Evolutionary conservation across 352 stramenopile species (phyloP).

Genomic region (Thalassiosira livingstoniorum): DNA sequence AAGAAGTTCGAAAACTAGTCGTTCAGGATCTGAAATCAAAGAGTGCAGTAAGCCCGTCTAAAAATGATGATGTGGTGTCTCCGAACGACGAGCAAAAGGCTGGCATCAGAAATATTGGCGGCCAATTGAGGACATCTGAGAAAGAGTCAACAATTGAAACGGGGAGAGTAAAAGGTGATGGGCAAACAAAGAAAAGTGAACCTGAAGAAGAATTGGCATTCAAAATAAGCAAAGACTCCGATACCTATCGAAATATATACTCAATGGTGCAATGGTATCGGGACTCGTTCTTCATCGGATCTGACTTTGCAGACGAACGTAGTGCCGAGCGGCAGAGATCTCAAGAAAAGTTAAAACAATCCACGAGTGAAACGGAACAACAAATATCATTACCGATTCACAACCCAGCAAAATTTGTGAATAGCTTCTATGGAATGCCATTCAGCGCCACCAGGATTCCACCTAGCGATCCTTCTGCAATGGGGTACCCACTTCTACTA

Average conservation of each 20-base stretch:
- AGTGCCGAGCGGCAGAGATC: conserved; percentile 3
- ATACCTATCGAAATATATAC: conserved; percentile 44
- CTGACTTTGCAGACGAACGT: conserved; percentile 30
- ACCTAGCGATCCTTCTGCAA: conserved; percentile 17
- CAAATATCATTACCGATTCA: conserved; percentile 16
- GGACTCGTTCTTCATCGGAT: conserved; percentile 40
- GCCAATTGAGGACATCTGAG: too few relatives aligned
- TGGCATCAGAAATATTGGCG: not conserved
- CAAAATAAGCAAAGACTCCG: conserved; percentile 41
- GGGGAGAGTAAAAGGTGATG: not conserved
- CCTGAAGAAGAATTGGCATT: conserved; percentile 44
- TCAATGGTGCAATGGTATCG: conserved; percentile 53
- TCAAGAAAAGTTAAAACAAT: not conserved
- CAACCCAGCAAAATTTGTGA: too few relatives aligned
- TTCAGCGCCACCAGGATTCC: not conserved
- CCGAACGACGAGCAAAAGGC: not conserved
- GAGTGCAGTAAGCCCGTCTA: conserved; percentile 4
- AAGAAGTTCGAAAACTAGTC: conserved; percentile 46
- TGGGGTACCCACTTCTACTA: conserved; percentile 35
- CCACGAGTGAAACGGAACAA: conserved; percentile 2
- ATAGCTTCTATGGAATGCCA: too few relatives aligned
- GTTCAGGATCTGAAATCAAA: conserved; percentile 18
- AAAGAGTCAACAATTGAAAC: too few relatives aligned
- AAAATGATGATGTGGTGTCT: too few relatives aligned
- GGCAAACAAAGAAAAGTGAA: not conserved